A percentile compares a stretch with the other conserved stretches of the same genome.
Evolutionary conservation across 225 moss, liverwort and hornwort genomes (phyloP).

Genomic region (Ulota crispa): DNA sequence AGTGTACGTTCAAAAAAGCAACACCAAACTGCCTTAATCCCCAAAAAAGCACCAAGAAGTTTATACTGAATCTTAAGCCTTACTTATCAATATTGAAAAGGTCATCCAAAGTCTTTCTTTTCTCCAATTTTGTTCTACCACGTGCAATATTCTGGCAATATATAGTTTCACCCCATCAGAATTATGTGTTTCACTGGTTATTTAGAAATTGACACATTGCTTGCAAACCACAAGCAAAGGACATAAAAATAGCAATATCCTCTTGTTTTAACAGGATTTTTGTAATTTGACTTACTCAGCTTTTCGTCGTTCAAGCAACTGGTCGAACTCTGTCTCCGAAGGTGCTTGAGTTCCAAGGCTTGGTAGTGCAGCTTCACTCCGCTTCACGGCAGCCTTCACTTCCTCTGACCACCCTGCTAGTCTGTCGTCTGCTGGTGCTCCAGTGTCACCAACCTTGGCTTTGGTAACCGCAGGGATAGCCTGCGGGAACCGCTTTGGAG

Average conservation of each 20-base stretch:
- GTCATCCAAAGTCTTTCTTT: background rate
- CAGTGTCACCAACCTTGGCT: constrained; percentile 22
- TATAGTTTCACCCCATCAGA: background rate
- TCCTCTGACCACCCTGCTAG: constrained; percentile 61
- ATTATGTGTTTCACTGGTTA: background rate
- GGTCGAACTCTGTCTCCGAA: constrained; percentile 43
- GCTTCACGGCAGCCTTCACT: constrained; percentile 50
- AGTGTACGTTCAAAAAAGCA: background rate
- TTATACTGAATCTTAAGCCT: background rate
- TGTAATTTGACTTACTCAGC: constrained; percentile 30
- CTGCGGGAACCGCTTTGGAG: constrained; percentile 23
- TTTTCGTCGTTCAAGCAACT: constrained; percentile 42
- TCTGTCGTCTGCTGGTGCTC: constrained; percentile 29
- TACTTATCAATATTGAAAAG: background rate
- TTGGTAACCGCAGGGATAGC: constrained; percentile 21
- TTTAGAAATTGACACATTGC: background rate
- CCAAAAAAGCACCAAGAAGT: background rate
- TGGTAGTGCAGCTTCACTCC: constrained; percentile 52
- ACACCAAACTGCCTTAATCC: background rate
- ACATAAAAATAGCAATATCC: background rate
- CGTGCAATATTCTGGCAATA: background rate
- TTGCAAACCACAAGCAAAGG: background rate
- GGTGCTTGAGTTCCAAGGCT: background rate
- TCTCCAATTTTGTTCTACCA: background rate
- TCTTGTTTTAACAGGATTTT: too few species aligned